These are phyloP conservation scores for Galeopsis tetrahit DNA, from an alignment of 257 asterid species.

Conservation along the genomic window DNA sequence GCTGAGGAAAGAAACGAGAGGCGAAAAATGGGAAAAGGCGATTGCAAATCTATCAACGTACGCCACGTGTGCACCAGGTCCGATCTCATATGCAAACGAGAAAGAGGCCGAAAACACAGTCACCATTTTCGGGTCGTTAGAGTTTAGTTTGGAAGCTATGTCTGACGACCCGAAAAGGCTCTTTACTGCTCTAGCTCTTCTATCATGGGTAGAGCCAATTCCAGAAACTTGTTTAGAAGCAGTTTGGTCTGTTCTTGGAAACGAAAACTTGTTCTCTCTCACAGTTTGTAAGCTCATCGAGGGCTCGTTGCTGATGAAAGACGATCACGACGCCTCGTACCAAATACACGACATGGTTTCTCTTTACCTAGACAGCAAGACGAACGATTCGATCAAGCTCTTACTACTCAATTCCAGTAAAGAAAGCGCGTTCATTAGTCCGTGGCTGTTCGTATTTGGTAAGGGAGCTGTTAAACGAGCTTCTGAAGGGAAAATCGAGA, in stretches of 20 bases:
- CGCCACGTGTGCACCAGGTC: constrained; percentile 44
- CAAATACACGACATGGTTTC: constrained; percentile 48
- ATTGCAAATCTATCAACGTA: constrained; percentile 38
- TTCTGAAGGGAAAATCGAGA: constrained; percentile 34
- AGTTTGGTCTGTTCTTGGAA: constrained; percentile 43
- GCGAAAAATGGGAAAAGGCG: constrained; percentile 47
- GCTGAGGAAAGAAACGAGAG: constrained; percentile 40
- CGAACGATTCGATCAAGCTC: constrained; percentile 28
- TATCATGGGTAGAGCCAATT: constrained; percentile 45
- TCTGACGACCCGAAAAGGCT: constrained; percentile 36
- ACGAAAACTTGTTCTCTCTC: constrained; percentile 38
- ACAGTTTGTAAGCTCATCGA: constrained; percentile 43
- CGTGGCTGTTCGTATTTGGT: constrained; percentile 44
- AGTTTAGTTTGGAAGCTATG: constrained; percentile 46
- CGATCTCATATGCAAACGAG: constrained; percentile 45
- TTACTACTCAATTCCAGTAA: constrained; percentile 29
- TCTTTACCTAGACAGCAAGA: constrained; percentile 41
- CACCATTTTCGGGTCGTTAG: constrained; percentile 43
- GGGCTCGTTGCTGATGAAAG: constrained; percentile 41
- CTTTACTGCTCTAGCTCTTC: constrained; percentile 41
- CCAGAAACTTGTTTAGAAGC: constrained; percentile 48
- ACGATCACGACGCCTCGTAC: constrained; percentile 34
- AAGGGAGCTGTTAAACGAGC: constrained; percentile 31
- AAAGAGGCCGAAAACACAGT: constrained; percentile 43
- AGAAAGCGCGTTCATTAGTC: constrained; percentile 36